Percentiles rank a stretch among this genome's conserved stretches.
phyloP scores from a whole-genome alignment of 257 asterid species.

The Eucommia ulmoides region DNA sequence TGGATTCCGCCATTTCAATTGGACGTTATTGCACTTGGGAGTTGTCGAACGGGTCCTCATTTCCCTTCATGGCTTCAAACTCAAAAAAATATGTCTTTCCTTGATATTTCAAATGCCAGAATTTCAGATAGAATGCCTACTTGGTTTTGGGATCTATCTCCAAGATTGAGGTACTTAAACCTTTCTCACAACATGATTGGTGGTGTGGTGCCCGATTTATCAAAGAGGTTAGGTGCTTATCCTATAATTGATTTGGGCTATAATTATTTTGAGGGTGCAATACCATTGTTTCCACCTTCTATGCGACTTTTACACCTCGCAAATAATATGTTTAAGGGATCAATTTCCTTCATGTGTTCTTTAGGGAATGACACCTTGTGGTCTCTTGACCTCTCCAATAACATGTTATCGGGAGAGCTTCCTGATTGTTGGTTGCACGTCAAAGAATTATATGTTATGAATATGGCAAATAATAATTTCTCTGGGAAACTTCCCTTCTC shows the following conservation, averaged over 20 bases:
- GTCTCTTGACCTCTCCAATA: slow-evolving; percentile 15
- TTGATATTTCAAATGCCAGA: slow-evolving; percentile 12
- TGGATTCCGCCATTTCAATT: slow-evolving; percentile 14
- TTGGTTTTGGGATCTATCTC: slow-evolving; percentile 9
- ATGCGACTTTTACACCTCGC: slow-evolving; percentile 3
- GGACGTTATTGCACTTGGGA: neutral
- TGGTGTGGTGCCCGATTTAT: slow-evolving; percentile 11
- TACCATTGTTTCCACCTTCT: neutral
- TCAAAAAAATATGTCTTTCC: neutral
- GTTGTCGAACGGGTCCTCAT: slow-evolving; percentile 9
- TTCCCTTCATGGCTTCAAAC: slow-evolving; percentile 16
- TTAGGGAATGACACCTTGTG: neutral
- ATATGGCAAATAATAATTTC: slow-evolving; percentile 20
- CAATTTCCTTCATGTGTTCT: slow-evolving; percentile 7
- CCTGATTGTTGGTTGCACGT: slow-evolving; percentile 10
- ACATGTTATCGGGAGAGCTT: slow-evolving; percentile 10
- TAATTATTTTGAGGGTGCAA: slow-evolving; percentile 6
- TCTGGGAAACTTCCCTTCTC: slow-evolving; percentile 11
- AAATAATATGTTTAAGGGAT: slow-evolving; percentile 9
- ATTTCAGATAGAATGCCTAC: slow-evolving; percentile 7
- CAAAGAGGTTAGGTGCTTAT: neutral
- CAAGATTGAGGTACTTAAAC: neutral
- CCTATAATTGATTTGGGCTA: slow-evolving; percentile 5
- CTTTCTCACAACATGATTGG: slow-evolving; percentile 11
- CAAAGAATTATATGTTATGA: slow-evolving; percentile 3